phyloP scores from a whole-genome alignment of 768 basidiomycete species.

The Xerocomellus intermedius region DNA sequence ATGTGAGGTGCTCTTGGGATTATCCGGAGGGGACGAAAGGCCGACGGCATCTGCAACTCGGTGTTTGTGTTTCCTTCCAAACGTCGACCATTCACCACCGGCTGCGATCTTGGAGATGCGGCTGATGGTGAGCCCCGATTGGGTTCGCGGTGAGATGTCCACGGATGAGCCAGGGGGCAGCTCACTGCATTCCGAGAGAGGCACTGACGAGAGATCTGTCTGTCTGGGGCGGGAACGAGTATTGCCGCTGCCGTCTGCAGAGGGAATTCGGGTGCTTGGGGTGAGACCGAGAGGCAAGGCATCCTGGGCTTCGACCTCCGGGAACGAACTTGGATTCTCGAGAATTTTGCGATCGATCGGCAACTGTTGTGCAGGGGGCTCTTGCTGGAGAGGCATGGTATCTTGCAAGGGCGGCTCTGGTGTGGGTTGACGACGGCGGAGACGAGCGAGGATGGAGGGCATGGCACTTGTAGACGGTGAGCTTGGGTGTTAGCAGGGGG shows the following conservation, averaged over 20 bases:
- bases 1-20: constrained; percentile 11
- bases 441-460: constrained; percentile 33
- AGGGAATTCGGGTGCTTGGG: constrained; percentile 27
- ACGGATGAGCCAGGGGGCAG: background rate
- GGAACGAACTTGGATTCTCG: constrained; percentile 30
- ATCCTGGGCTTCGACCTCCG: constrained; percentile 17
- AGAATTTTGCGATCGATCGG: constrained; percentile 29
- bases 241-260: constrained; percentile 3
- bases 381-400: background rate
- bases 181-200: background rate
- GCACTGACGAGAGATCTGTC: background rate
- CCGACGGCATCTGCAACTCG: constrained; percentile 13
- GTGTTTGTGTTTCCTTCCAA: constrained; percentile 29
- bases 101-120: constrained; percentile 20
- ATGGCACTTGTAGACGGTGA: constrained; percentile 10
- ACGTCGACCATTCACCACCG: constrained; percentile 36
- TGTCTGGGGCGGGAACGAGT: constrained; percentile 6
- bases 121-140: constrained; percentile 9
- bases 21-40: constrained; percentile 11
- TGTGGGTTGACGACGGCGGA: constrained; percentile 29
- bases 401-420: constrained; percentile 13
- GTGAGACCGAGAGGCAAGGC: constrained; percentile 24
- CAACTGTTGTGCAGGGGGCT: background rate
- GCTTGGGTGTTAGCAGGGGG: background rate
- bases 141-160: constrained; percentile 13